Evolutionary conservation across 371 early-diverging fungal species (phyloP).

Genomic region (Syncephalastrum contaminatum): DNA sequence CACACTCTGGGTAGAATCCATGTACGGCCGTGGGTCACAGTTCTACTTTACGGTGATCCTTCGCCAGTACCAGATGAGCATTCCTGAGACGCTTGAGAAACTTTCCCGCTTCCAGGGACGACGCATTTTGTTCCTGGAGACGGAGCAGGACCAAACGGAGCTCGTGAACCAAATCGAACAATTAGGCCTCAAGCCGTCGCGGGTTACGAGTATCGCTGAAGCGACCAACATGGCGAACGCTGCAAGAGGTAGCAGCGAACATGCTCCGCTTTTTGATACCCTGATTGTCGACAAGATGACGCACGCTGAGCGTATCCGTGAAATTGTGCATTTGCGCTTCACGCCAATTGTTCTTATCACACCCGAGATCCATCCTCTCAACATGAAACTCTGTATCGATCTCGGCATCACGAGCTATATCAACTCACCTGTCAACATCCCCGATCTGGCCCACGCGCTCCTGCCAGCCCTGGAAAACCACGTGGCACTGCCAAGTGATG

Average conservation of each 20-base stretch:
- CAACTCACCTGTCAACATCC: slow-evolving; percentile 54
- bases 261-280: slow-evolving; percentile 36
- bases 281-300: slow-evolving; percentile 41
- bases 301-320: slow-evolving; percentile 42
- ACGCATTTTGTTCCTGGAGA: slow-evolving; percentile 52
- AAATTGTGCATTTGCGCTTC: slow-evolving; percentile 51
- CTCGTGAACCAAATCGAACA: slow-evolving; percentile 17
- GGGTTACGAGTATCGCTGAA: slow-evolving; percentile 34
- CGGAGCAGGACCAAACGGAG: slow-evolving; percentile 18
- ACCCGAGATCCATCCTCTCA: slow-evolving; percentile 41
- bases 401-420: slow-evolving; percentile 67
- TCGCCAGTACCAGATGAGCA: slow-evolving; percentile 31
- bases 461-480: slow-evolving; percentile 66
- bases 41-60: slow-evolving; percentile 71
- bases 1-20: slow-evolving; percentile 68
- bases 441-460: slow-evolving; percentile 62
- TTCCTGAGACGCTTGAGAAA: slow-evolving; percentile 41
- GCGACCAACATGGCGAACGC: slow-evolving; percentile 27
- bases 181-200: slow-evolving; percentile 22
- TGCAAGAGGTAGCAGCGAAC: slow-evolving; percentile 17
- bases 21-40: slow-evolving; percentile 64
- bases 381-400: slow-evolving; percentile 65
- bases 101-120: slow-evolving; percentile 49
- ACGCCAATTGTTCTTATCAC: slow-evolving; percentile 63
- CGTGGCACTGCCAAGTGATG: slow-evolving; percentile 55